Evolutionary conservation across 1,139 yeast genomes (phyloP).

Genomic region (Candida sanyaensis): DNA sequence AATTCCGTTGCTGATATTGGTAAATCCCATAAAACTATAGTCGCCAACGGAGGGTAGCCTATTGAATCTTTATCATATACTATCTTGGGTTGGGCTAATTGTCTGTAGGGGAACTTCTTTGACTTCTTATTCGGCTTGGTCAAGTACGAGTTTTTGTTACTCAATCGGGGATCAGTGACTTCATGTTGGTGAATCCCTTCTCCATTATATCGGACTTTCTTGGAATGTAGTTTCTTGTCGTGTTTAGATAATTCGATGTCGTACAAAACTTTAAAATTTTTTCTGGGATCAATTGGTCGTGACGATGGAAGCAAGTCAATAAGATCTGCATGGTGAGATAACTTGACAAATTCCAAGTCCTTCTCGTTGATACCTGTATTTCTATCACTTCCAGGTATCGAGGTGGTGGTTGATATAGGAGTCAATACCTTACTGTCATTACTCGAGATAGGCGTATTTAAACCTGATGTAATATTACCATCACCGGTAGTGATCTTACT

Average conservation of each 20-base stretch:
- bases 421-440: slow-evolving; percentile 1
- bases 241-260: slow-evolving; percentile 57
- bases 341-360: slow-evolving; percentile 32
- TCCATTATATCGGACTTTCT: slow-evolving; percentile 39
- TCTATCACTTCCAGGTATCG: slow-evolving; percentile 29
- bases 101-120: slow-evolving; percentile 46
- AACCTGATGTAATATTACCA: slow-evolving; percentile 7
- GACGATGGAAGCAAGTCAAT: slow-evolving; percentile 15
- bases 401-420: not conserved
- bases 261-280: slow-evolving; percentile 46
- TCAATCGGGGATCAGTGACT: slow-evolving; percentile 38
- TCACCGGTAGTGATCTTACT: not conserved
- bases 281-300: slow-evolving; percentile 22
- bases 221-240: slow-evolving; percentile 37
- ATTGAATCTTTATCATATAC: slow-evolving; percentile 69
- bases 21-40: slow-evolving; percentile 69
- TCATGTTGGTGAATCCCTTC: slow-evolving; percentile 22
- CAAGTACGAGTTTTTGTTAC: slow-evolving; percentile 31
- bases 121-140: slow-evolving; percentile 45
- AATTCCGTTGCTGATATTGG: slow-evolving; percentile 49
- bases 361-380: slow-evolving; percentile 32
- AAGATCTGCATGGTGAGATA: slow-evolving; percentile 34
- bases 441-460: slow-evolving; percentile 11
- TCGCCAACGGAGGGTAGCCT: slow-evolving; percentile 74
- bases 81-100: slow-evolving; percentile 55